Percentiles rank a stretch among this genome's conserved stretches.
phyloP scores from a whole-genome alignment of 2,329 filamentous ascomycete species.

The Nigrospora sphaerica region DNA sequence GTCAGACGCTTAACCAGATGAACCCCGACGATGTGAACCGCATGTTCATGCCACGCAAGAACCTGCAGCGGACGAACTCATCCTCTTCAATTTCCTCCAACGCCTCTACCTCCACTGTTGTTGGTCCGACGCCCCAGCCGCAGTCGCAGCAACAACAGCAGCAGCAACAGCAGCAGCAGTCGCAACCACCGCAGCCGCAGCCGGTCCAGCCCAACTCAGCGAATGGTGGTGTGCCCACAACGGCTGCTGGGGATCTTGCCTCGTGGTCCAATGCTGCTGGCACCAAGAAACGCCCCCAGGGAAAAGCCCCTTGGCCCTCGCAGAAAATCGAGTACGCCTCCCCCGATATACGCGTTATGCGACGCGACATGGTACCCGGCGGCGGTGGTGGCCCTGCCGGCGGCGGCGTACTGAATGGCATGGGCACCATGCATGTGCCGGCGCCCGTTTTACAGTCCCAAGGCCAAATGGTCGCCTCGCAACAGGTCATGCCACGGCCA shows the following conservation, averaged over 20 bases:
- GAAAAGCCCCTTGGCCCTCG: constrained; percentile 42
- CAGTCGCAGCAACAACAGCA: not conserved
- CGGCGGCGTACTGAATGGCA: constrained; percentile 34
- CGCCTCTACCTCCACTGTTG: constrained; percentile 55
- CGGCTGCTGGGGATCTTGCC: constrained; percentile 38
- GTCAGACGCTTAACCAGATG: constrained; percentile 54
- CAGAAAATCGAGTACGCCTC: constrained; percentile 33
- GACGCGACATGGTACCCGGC: constrained; percentile 1
- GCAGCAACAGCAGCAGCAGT: constrained; percentile 16
- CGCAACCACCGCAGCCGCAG: not conserved
- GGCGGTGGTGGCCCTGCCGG: not conserved
- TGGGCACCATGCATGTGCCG: constrained; percentile 28
- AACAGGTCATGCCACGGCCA: constrained; percentile 53
- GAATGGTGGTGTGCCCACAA: constrained; percentile 50
- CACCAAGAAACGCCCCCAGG: constrained; percentile 43
- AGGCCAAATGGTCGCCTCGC: constrained; percentile 25
- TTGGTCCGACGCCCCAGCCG: not conserved
- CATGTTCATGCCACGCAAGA: constrained; percentile 87
- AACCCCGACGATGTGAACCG: constrained; percentile 77
- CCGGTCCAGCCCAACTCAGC: constrained; percentile 1
- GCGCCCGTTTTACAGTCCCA: constrained; percentile 29
- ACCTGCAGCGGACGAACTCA: constrained; percentile 79
- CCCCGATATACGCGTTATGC: not conserved
- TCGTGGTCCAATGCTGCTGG: constrained; percentile 41
- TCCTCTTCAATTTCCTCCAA: constrained; percentile 75